phyloP scores from a whole-genome alignment of 116 monocot species.

The Zostera marina region DNA sequence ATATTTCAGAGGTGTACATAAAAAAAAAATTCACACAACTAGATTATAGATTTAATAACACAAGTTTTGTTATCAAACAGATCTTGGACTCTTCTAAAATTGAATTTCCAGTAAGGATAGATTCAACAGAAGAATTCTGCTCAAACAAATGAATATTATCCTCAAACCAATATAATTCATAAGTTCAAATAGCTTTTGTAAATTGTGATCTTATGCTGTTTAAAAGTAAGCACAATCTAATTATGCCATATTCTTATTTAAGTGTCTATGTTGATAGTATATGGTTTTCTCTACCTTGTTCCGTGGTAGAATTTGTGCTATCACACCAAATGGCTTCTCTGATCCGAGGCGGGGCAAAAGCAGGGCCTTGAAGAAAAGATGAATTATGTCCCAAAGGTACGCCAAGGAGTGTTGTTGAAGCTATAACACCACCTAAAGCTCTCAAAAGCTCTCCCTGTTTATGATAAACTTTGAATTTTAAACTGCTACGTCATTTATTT shows the following conservation, averaged over 20 bases:
- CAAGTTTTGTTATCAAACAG: too few species aligned
- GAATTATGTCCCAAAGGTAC: constrained; percentile 97
- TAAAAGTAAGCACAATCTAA: too few species aligned
- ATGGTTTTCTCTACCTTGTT: constrained; percentile 49
- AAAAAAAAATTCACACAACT: neutral
- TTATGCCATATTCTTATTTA: too few species aligned
- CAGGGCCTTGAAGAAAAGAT: constrained; percentile 93
- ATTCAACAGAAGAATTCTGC: neutral
- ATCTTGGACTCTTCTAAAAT: neutral
- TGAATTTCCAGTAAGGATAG: neutral
- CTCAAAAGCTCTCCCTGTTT: constrained; percentile 69
- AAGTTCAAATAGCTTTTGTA: neutral
- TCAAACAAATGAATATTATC: neutral
- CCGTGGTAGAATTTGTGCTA: constrained; percentile 89
- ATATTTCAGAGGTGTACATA: neutral
- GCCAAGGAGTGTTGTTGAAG: constrained; percentile 74
- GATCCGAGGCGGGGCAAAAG: constrained; percentile 96
- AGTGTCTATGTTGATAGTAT: neutral
- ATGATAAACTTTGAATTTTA: constrained; percentile 10
- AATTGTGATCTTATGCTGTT: neutral
- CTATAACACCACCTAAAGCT: constrained; percentile 63
- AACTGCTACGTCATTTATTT: too few species aligned
- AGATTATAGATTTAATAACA: too few species aligned
- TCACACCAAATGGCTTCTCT: constrained; percentile 98
- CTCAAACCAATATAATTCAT: neutral